Evolutionary conservation across 148 eudicot genomes (phyloP), one percentile per base, ranked within the genome.

Genomic region (Amaranthus cruentus): DNA sequence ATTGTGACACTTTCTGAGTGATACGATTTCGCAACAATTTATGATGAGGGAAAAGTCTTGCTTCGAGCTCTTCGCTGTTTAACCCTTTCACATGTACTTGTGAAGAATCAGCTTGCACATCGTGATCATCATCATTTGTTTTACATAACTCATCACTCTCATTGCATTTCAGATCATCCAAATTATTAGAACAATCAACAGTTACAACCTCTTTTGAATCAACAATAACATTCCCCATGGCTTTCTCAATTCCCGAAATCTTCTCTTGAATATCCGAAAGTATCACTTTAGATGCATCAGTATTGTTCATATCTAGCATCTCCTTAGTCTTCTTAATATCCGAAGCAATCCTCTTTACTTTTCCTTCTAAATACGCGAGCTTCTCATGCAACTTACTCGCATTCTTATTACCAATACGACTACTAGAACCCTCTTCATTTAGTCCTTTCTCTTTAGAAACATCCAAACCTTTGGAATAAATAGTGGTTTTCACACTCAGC

Each of bases 281-380:
- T 62, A 88, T 88, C 85, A 82, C 70, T 82, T 94, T 91, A 9
- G 98, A 94, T 0, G 89, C 86, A 78, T 87, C 88, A 1, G 88
- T 87, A 72, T 89, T 88, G 60, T 91, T 87, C 88, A 80, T 76
- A 84, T 94, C 97, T 81, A 94, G 80, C 84, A 94, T 87, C 61
- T 94, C 97, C 71, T 94, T 94, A 0, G 98, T 91, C 86, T 84
- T 88, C 87, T 89, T 91, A 57, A 94, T 94, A 80, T 94, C 98
- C 9, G 91, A 81, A n/a, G 97, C 91, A 63, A 94, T 94, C 77
- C 89, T 83, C 85, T 89, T 88, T 71, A 94, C 97, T 75, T 88
- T 94, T 55, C 91, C 98, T 74, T 94, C 97, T 83, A 94, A 82
- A 80, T 82, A 88, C 0, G 98, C 97, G 70, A 94, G 90, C 82